phyloP scores from a whole-genome alignment of 768 basidiomycete species.

The Trametes coccinea region DNA sequence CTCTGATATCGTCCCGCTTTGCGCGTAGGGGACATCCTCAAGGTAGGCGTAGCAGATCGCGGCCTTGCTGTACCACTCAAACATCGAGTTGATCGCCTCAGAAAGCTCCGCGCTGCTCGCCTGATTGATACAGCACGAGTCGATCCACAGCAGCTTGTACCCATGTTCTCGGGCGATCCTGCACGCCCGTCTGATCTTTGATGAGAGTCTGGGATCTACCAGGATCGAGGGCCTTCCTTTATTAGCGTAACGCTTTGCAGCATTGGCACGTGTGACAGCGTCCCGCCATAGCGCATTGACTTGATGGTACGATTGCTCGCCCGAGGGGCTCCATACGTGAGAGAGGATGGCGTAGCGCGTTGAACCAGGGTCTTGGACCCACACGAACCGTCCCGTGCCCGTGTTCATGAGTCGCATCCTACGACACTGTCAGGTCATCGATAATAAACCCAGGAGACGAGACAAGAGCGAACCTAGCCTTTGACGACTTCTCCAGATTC shows the following conservation, averaged over 20 bases:
- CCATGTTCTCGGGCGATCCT: neutral
- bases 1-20: too few species aligned
- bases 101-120: slow-evolving; percentile 20
- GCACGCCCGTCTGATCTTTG: neutral
- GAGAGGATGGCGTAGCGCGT: slow-evolving; percentile 17
- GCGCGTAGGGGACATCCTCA: neutral
- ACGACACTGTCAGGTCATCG: too few species aligned
- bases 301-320: neutral
- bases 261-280: neutral
- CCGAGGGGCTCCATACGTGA: slow-evolving; percentile 12
- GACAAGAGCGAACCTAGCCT: too few species aligned
- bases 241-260: too few species aligned
- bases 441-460: too few species aligned
- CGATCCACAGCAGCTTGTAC: slow-evolving; percentile 5
- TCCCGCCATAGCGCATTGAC: neutral
- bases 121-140: slow-evolving; percentile 20
- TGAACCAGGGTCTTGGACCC: neutral
- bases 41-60: slow-evolving; percentile 12
- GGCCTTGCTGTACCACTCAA: slow-evolving; percentile 12
- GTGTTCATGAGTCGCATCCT: slow-evolving; percentile 5
- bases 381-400: neutral
- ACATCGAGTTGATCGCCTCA: slow-evolving; percentile 21
- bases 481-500: too few species aligned
- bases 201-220: neutral
- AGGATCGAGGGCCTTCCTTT: neutral